Percentiles rank a stretch among this genome's conserved stretches.
phyloP scores from a whole-genome alignment of 768 basidiomycete genomes.

The Termitomyces sp. region DNA sequence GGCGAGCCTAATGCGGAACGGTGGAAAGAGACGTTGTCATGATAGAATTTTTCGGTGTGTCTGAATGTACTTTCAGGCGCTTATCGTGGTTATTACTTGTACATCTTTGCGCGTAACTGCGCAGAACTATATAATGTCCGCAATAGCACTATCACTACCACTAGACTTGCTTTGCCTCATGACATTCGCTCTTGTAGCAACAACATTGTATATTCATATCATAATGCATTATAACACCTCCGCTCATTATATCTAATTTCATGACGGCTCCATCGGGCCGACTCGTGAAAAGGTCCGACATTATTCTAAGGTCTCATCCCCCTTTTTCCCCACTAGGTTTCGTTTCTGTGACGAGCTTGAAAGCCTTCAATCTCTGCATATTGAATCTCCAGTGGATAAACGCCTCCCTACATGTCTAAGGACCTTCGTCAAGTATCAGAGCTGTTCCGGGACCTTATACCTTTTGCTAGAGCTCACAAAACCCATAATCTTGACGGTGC shows the following conservation, averaged over 20 bases:
- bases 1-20: constrained; percentile 51
- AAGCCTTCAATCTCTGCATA: too few species aligned
- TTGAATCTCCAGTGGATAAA: not conserved
- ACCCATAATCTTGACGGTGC: too few species aligned
- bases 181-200: constrained; percentile 12
- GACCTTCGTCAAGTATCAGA: not conserved
- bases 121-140: constrained; percentile 3
- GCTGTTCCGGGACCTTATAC: not conserved
- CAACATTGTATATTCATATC: constrained; percentile 15
- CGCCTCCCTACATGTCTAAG: not conserved
- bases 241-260: not conserved
- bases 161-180: constrained; percentile 11
- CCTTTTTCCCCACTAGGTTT: not conserved
- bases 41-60: constrained; percentile 6
- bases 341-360: too few species aligned
- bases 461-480: not conserved
- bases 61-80: not conserved
- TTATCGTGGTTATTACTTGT: not conserved
- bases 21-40: constrained; percentile 55
- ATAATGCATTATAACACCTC: constrained; percentile 11
- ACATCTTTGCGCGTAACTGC: not conserved
- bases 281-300: not conserved
- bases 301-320: not conserved
- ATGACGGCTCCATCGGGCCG: not conserved
- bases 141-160: constrained; percentile 6